Evolutionary conservation across 805 yeast genomes (phyloP).

Genomic region (Lipomyces chichibuensis): DNA sequence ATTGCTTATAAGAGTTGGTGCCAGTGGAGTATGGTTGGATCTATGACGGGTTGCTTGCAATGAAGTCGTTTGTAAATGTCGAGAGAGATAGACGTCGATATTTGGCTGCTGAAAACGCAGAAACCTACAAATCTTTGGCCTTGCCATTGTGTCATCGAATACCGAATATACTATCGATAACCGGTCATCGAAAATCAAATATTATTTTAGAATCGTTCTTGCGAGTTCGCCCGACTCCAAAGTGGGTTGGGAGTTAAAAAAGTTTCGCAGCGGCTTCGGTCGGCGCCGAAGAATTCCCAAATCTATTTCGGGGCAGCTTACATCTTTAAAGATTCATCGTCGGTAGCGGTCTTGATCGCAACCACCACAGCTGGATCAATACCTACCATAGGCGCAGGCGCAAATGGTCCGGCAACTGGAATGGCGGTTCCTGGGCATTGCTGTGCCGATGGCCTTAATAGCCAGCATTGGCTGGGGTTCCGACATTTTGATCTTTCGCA

Average conservation of each 20-base stretch:
- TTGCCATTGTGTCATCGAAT: neutral
- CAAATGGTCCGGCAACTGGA: constrained; percentile 28
- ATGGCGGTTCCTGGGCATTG: constrained; percentile 27
- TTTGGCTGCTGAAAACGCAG: neutral
- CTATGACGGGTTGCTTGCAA: neutral
- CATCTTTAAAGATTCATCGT: neutral
- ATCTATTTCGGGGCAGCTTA: too few relatives aligned
- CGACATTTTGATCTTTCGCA: constrained; percentile 57
- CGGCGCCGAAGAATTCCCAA: too few relatives aligned
- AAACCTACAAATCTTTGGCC: neutral
- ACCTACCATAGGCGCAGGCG: neutral
- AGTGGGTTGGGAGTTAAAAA: too few relatives aligned
- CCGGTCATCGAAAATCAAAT: neutral
- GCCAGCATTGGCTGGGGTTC: constrained; percentile 63
- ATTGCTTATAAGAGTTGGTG: neutral
- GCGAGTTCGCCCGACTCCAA: too few relatives aligned
- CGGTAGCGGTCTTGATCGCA: neutral
- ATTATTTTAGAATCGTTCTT: neutral
- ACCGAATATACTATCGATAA: neutral
- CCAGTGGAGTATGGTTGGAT: neutral
- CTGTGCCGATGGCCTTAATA: constrained; percentile 67
- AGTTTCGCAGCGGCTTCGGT: too few relatives aligned
- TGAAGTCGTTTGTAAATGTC: neutral
- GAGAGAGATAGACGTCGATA: neutral
- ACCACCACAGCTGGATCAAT: neutral